A percentile compares a stretch with the other conserved stretches of the same genome.
Evolutionary conservation across 2,329 filamentous ascomycete species (phyloP).

Genomic region (Fusarium papillatum): DNA sequence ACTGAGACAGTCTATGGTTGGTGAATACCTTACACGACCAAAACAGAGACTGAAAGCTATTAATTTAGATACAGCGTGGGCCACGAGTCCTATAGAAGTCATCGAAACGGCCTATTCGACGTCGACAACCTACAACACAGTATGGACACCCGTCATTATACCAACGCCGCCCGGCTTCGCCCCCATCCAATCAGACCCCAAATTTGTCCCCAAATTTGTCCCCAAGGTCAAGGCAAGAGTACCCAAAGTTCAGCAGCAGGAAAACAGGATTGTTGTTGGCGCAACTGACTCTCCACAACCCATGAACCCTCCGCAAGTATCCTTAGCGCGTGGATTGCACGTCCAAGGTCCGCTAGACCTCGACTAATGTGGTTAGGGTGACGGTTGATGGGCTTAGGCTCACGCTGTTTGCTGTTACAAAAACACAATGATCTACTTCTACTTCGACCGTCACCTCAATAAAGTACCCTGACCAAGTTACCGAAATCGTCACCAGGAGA

Average conservation of each 20-base stretch:
- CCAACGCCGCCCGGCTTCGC: neutral
- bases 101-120: neutral
- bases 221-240: neutral
- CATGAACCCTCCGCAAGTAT: neutral
- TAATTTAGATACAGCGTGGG: neutral
- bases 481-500: neutral
- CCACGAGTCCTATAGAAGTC: neutral
- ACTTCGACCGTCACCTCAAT: neutral
- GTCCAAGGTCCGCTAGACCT: neutral
- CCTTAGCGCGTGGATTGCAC: conserved; percentile 7
- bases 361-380: neutral
- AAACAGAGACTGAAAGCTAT: neutral
- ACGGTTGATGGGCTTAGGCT: neutral
- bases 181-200: neutral
- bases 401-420: neutral
- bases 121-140: neutral
- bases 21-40: no score
- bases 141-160: neutral
- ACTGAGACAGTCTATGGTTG: neutral
- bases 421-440: neutral
- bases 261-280: neutral
- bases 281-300: neutral
- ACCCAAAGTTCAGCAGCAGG: neutral
- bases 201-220: neutral
- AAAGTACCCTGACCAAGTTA: neutral